phyloP scores from a whole-genome alignment of 768 basidiomycete genomes.

The Strobilomyces echinocephalus region DNA sequence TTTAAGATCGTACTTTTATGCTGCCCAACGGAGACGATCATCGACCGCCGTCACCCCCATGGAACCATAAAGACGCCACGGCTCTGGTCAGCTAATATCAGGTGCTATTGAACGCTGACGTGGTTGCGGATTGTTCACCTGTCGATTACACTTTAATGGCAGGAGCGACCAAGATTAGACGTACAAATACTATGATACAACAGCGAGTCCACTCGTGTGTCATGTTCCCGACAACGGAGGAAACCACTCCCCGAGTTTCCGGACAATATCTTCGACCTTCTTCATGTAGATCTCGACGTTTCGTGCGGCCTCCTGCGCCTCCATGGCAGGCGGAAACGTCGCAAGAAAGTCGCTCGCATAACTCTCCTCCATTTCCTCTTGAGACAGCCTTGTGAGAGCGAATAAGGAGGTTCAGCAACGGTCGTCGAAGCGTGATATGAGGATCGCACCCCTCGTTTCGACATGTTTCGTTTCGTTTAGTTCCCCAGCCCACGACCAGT shows the following conservation, averaged over 20 bases:
- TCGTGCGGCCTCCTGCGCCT: conserved; percentile 6
- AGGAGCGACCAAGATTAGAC: background rate
- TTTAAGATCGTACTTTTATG: too few relatives aligned
- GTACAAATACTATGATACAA: background rate
- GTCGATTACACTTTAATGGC: background rate
- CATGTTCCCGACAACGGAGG: background rate
- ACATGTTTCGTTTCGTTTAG: conserved; percentile 9
- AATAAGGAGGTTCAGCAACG: background rate
- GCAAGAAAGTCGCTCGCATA: conserved; percentile 24
- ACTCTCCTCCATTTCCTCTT: conserved; percentile 7
- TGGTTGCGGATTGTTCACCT: background rate
- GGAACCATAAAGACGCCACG: too few relatives aligned
- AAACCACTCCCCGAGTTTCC: conserved; percentile 25
- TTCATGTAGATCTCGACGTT: conserved; percentile 24
- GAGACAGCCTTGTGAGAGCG: conserved; percentile 6
- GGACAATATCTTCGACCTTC: conserved; percentile 25
- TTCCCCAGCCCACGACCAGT: conserved; percentile 18
- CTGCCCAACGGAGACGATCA: too few relatives aligned
- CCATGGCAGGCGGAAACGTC: conserved; percentile 17
- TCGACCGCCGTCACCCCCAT: too few relatives aligned
- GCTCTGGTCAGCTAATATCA: too few relatives aligned
- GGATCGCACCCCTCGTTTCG: conserved; percentile 6
- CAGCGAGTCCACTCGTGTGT: background rate
- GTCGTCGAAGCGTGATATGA: background rate
- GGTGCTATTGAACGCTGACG: too few relatives aligned